Conservation (phyloP, 441 rosid genomes). For the Capsella rubella region DNA sequence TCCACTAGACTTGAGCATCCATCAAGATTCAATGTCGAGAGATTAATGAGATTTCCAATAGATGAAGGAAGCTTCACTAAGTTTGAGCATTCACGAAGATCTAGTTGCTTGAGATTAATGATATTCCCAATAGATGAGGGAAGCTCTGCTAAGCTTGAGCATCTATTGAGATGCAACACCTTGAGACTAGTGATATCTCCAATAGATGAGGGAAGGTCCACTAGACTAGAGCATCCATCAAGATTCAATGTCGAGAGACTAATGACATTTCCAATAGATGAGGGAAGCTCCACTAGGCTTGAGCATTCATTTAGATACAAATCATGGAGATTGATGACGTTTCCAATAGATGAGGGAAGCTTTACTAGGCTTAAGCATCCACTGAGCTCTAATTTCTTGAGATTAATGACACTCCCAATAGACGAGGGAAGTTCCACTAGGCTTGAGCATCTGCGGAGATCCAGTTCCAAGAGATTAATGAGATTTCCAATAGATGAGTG, state of each 20-base stretch:
- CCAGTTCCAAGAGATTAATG: neutral
- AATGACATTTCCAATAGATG: neutral
- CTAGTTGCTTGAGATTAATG: neutral
- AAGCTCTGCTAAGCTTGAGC: neutral
- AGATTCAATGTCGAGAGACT: too few relatives aligned
- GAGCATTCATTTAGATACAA: neutral
- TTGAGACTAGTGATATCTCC: neutral
- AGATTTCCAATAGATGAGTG: neutral
- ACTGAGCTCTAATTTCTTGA: neutral
- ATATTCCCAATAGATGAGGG: neutral
- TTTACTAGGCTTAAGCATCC: neutral
- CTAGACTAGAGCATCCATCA: neutral
- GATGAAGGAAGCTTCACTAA: neutral
- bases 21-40: neutral
- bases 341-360: neutral
- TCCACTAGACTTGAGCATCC: neutral
- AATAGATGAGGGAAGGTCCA: neutral
- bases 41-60: neutral
- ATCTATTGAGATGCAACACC: neutral
- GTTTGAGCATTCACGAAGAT: neutral
- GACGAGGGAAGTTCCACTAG: neutral
- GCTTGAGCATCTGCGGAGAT: neutral
- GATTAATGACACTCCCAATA: neutral
- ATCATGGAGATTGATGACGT: neutral
- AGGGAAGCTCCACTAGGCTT: too few relatives aligned